A percentile compares a stretch with the other conserved stretches of the same genome.
Evolutionary conservation across 2,329 filamentous ascomycete genomes (phyloP).

Genomic region (Fusarium globosum): DNA sequence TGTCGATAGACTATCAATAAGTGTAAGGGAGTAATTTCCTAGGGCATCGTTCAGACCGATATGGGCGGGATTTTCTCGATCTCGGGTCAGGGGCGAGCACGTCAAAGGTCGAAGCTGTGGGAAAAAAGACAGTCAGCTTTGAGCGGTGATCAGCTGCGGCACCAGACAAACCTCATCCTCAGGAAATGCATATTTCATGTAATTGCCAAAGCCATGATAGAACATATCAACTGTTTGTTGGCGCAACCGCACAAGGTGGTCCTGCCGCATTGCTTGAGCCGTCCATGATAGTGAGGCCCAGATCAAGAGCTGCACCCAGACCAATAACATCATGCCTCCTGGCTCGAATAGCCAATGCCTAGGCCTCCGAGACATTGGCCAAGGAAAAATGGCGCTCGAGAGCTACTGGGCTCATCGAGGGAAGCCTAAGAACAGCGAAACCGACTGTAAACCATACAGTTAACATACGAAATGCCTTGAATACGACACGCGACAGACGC

Average conservation of each 20-base stretch:
- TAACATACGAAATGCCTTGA: slow-evolving; percentile 7
- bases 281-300: slow-evolving; percentile 56
- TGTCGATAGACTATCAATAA: slow-evolving; percentile 95
- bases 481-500: slow-evolving; percentile 35
- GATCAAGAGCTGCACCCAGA: slow-evolving; percentile 39
- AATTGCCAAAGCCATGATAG: slow-evolving; percentile 96
- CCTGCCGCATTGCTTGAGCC: slow-evolving; percentile 64
- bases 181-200: slow-evolving; percentile 93
- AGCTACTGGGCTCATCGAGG: slow-evolving; percentile 43
- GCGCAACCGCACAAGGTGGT: slow-evolving; percentile 65
- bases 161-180: slow-evolving; percentile 78
- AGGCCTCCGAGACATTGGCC: slow-evolving; percentile 29
- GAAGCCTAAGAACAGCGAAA: slow-evolving; percentile 15
- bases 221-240: slow-evolving; percentile 81
- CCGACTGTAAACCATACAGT: slow-evolving; percentile 8
- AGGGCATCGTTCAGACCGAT: slow-evolving; percentile 94
- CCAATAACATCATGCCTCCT: slow-evolving; percentile 46
- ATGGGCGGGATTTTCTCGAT: slow-evolving; percentile 80
- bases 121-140: slow-evolving; percentile 32
- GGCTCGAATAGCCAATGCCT: slow-evolving; percentile 34
- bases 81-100: slow-evolving; percentile 85
- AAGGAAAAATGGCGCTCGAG: slow-evolving; percentile 36
- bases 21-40: slow-evolving; percentile 94
- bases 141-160: neutral
- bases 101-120: slow-evolving; percentile 82